Percentiles rank a stretch among this genome's conserved stretches.
phyloP scores from a whole-genome alignment of 1,284 basidiomycete species.

The Clitocybe nebularis region DNA sequence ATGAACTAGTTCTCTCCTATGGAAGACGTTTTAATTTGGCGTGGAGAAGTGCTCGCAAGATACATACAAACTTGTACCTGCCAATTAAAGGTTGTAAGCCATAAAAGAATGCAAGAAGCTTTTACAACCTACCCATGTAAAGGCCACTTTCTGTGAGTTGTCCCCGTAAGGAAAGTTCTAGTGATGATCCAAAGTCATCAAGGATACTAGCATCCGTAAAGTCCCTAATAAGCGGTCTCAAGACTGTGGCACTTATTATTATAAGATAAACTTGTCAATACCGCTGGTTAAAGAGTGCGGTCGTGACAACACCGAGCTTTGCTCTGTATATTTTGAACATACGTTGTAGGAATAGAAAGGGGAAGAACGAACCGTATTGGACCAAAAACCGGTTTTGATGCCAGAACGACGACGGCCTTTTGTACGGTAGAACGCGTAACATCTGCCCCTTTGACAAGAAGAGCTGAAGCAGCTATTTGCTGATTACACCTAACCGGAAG shows the following conservation, averaged over 20 bases:
- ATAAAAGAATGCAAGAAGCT: background rate
- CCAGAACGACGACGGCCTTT: conserved; percentile 95
- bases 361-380: conserved; percentile 61
- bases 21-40: background rate
- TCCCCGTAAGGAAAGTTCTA: conserved; percentile 64
- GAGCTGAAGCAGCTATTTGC: conserved; percentile 80
- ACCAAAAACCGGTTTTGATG: conserved; percentile 86
- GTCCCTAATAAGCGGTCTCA: conserved; percentile 60
- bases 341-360: conserved; percentile 9
- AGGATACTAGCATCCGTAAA: conserved; percentile 83
- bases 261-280: no score
- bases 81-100: conserved; percentile 4
- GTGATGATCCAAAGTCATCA: conserved; percentile 74
- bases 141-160: conserved; percentile 78
- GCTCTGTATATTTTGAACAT: conserved; percentile 47
- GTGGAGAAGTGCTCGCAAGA: no score
- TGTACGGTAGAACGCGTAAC: conserved; percentile 96
- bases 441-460: conserved; percentile 82
- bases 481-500: conserved; percentile 78
- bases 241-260: no score
- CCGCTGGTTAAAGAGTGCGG: conserved; percentile 85
- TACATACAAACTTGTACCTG: conserved; percentile 83
- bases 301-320: conserved; percentile 94
- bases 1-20: conserved; percentile 85
- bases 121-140: conserved; percentile 71